phyloP scores from a whole-genome alignment of 768 basidiomycete genomes.

The Mycena albidolilacea region DNA sequence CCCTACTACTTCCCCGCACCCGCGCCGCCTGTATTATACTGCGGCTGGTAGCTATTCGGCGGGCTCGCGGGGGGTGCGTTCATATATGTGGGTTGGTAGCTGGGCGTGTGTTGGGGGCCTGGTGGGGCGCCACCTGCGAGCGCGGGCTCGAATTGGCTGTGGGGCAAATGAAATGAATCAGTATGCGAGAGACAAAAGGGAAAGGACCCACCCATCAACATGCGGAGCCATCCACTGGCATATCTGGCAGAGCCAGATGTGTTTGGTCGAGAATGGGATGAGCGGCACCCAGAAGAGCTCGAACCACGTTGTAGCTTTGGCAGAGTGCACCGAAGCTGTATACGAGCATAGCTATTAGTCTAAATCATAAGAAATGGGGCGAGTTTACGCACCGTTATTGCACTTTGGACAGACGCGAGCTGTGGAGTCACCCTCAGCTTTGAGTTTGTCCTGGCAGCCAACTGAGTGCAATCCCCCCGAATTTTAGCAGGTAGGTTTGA shows the following conservation, averaged over 20 bases:
- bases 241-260: constrained; percentile 80
- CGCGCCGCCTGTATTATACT: neutral
- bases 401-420: constrained; percentile 78
- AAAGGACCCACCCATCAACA: neutral
- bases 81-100: constrained; percentile 23
- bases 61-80: neutral
- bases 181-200: neutral
- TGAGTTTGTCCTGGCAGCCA: constrained; percentile 74
- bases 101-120: constrained; percentile 7
- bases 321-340: constrained; percentile 67
- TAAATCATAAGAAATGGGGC: neutral
- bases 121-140: neutral
- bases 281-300: constrained; percentile 83
- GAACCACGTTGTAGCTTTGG: constrained; percentile 80
- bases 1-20: too few species aligned
- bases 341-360: too few species aligned
- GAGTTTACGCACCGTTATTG: constrained; percentile 58
- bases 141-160: constrained; percentile 18
- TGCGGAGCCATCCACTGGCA: constrained; percentile 73
- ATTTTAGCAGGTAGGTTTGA: constrained; percentile 26
- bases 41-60: constrained; percentile 5
- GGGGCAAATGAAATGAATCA: neutral
- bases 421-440: constrained; percentile 66
- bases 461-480: constrained; percentile 55
- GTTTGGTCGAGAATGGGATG: constrained; percentile 73